These are phyloP conservation scores for Candida dajiaensis DNA, from an alignment of 805 yeast species.

Conservation along the genomic window DNA sequence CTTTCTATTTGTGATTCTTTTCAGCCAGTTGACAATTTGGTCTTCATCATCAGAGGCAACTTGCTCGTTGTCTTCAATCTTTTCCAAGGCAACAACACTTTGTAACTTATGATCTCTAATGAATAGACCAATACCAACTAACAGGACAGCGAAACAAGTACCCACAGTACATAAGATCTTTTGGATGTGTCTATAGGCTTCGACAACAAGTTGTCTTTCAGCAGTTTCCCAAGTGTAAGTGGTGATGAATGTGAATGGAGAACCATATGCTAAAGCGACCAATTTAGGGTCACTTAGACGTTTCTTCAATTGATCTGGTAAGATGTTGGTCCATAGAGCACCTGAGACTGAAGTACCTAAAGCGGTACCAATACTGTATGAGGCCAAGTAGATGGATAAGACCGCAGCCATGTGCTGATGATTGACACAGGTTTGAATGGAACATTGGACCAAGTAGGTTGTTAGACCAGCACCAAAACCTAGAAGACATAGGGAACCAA, in stretches of 20 bases:
- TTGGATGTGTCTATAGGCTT: slow-evolving; percentile 51
- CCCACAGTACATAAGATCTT: slow-evolving; percentile 50
- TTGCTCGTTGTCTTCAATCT: slow-evolving; percentile 7
- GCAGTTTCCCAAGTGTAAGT: slow-evolving; percentile 53
- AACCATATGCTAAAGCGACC: slow-evolving; percentile 38
- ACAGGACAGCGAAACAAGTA: slow-evolving; percentile 45
- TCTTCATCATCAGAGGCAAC: slow-evolving; percentile 2
- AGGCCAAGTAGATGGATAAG: slow-evolving; percentile 50
- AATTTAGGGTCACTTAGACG: slow-evolving; percentile 12
- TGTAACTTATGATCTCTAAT: slow-evolving; percentile 47
- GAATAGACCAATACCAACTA: slow-evolving; percentile 40
- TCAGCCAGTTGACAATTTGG: not conserved
- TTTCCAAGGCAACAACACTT: slow-evolving; percentile 9
- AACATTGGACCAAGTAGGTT: slow-evolving; percentile 57
- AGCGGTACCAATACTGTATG: slow-evolving; percentile 52
- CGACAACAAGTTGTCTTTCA: slow-evolving; percentile 47
- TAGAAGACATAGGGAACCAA: slow-evolving; percentile 56
- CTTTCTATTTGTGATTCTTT: not conserved
- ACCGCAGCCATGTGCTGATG: slow-evolving; percentile 64
- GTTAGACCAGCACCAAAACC: slow-evolving; percentile 76
- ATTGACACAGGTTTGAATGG: slow-evolving; percentile 50
- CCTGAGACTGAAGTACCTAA: slow-evolving; percentile 61
- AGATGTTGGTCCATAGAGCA: slow-evolving; percentile 60
- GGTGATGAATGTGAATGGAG: slow-evolving; percentile 44
- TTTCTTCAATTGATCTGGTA: slow-evolving; percentile 13